Conservation (phyloP, 1,284 basidiomycete species). For the Papiliotrema flavescens region DNA sequence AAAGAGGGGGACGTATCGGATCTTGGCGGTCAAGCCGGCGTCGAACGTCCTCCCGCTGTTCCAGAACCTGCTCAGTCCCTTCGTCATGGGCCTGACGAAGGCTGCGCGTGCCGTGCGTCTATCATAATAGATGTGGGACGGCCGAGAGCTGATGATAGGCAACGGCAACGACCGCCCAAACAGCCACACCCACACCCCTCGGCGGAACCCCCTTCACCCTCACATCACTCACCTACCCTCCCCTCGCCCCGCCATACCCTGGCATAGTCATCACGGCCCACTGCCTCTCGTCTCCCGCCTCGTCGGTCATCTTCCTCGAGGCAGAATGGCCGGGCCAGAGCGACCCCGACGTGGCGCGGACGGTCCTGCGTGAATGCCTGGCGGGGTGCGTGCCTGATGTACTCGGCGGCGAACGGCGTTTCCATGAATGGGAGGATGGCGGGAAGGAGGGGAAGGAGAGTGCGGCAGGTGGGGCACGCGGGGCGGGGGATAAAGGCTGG, state of each 20-base stretch:
- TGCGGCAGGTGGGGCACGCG: not conserved
- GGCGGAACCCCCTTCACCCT: constrained; percentile 29
- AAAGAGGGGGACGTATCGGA: constrained; percentile 18
- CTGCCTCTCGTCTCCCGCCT: constrained; percentile 25
- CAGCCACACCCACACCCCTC: constrained; percentile 30
- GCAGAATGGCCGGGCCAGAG: constrained; percentile 25
- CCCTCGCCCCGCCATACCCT: constrained; percentile 18
- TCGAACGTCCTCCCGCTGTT: constrained; percentile 30
- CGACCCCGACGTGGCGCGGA: not conserved
- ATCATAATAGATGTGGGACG: no score
- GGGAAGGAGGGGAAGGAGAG: constrained; percentile 7
- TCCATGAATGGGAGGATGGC: constrained; percentile 4
- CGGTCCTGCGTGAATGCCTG: constrained; percentile 28
- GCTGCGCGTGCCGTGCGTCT: constrained; percentile 33
- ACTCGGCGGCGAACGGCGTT: constrained; percentile 18
- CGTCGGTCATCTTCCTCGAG: constrained; percentile 38
- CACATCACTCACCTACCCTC: constrained; percentile 29
- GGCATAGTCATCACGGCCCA: constrained; percentile 28
- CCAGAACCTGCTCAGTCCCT: constrained; percentile 38
- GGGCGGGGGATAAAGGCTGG: constrained; percentile 9
- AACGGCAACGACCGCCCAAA: constrained; percentile 32
- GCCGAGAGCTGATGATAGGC: constrained; percentile 9
- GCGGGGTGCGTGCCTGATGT: constrained; percentile 33
- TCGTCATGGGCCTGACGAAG: constrained; percentile 43
- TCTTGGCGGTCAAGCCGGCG: constrained; percentile 32